phyloP scores from a whole-genome alignment of 1,139 yeast species.

The Eremothecium sinecaudum region DNA sequence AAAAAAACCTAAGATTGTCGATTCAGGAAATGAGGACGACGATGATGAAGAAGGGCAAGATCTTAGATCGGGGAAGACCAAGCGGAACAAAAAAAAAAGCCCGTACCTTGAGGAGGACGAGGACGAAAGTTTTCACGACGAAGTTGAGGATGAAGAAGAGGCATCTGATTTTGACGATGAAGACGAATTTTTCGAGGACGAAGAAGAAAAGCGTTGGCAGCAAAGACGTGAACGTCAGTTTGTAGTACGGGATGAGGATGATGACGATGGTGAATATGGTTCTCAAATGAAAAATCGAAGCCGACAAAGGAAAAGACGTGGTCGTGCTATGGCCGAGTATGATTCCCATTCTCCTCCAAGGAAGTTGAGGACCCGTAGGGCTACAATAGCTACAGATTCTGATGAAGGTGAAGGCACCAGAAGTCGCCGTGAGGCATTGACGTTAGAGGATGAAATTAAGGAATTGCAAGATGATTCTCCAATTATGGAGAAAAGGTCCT shows the following conservation, averaged over 20 bases:
- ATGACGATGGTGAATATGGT: slow-evolving; percentile 22
- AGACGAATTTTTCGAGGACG: slow-evolving; percentile 27
- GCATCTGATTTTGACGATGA: slow-evolving; percentile 28
- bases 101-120: slow-evolving; percentile 13
- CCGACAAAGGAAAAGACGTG: slow-evolving; percentile 13
- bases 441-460: slow-evolving; percentile 34
- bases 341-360: slow-evolving; percentile 10
- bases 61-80: slow-evolving; percentile 12
- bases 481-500: slow-evolving; percentile 43
- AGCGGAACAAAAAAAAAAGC: slow-evolving; percentile 5
- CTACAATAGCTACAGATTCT: slow-evolving; percentile 13
- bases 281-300: slow-evolving; percentile 15
- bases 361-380: slow-evolving; percentile 10
- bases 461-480: slow-evolving; percentile 36
- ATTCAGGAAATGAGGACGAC: slow-evolving; percentile 9
- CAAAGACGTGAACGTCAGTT: slow-evolving; percentile 18
- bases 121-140: slow-evolving; percentile 28
- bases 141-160: slow-evolving; percentile 18
- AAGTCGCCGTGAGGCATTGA: slow-evolving; percentile 16
- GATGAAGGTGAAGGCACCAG: slow-evolving; percentile 9
- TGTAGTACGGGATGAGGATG: slow-evolving; percentile 25
- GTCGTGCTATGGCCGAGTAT: slow-evolving; percentile 5
- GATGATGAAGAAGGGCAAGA: slow-evolving; percentile 20
- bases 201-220: slow-evolving; percentile 17
- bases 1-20: slow-evolving; percentile 5